phyloP scores from a whole-genome alignment of 192 early-diverging fungal species.

The Backusella macrospora region DNA sequence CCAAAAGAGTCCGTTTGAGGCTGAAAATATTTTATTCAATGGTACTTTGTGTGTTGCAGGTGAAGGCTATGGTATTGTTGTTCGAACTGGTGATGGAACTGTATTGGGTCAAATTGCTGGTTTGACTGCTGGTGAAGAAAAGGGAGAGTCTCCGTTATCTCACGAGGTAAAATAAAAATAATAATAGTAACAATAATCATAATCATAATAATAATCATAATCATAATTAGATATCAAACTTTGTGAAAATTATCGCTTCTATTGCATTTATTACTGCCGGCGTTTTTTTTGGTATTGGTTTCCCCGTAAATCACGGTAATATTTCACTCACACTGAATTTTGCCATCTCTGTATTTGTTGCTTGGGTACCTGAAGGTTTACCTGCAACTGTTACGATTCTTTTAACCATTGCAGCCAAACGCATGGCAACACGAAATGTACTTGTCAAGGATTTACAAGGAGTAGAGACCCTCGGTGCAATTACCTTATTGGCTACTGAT shows the following conservation, averaged over 20 bases:
- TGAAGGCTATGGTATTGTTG: conserved; percentile 90
- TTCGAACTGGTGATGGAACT: conserved; percentile 91
- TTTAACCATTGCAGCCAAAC: conserved; percentile 92
- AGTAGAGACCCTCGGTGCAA: conserved; percentile 96
- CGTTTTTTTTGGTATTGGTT: conserved; percentile 83
- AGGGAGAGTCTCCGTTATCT: conserved; percentile 72
- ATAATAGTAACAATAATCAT: not conserved
- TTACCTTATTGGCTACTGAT: conserved; percentile 95
- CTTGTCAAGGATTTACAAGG: conserved; percentile 95
- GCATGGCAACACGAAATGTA: conserved; percentile 88
- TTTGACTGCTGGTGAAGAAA: conserved; percentile 79
- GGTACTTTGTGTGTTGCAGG: conserved; percentile 83
- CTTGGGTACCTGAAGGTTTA: conserved; percentile 94
- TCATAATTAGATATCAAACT: conserved; percentile 57
- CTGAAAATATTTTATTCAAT: conserved; percentile 90
- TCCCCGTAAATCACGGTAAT: conserved; percentile 59
- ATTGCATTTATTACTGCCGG: conserved; percentile 75
- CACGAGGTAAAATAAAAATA: conserved; percentile 45
- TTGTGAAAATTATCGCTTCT: conserved; percentile 85
- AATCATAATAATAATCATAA: not conserved
- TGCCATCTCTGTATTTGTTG: conserved; percentile 87
- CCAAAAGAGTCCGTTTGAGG: conserved; percentile 84
- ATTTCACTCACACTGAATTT: conserved; percentile 80
- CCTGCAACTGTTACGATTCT: conserved; percentile 94
- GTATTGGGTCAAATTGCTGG: conserved; percentile 95